Percentiles rank a stretch among this genome's conserved stretches.
Evolutionary conservation across 495 filamentous ascomycete species (phyloP).

Genomic region (Darksidea phi): DNA sequence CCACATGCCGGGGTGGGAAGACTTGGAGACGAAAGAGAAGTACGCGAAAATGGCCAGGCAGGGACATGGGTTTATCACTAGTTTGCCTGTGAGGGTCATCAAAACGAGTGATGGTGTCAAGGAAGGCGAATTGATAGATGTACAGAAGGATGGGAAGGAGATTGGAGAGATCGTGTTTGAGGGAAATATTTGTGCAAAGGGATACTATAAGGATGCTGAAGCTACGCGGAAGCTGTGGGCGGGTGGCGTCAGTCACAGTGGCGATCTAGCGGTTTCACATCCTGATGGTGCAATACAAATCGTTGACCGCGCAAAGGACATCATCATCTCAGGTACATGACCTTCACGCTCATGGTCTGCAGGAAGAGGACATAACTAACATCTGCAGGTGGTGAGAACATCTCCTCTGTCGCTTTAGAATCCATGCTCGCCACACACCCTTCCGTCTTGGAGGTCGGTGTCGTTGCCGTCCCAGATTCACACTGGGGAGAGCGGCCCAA

Average conservation of each 20-base stretch:
- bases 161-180: slow-evolving; percentile 89
- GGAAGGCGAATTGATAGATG: slow-evolving; percentile 69
- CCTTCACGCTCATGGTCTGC: not conserved
- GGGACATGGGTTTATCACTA: slow-evolving; percentile 87
- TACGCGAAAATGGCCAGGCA: slow-evolving; percentile 88
- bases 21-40: slow-evolving; percentile 65
- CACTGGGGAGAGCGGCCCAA: slow-evolving; percentile 96
- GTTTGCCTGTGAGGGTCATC: slow-evolving; percentile 77
- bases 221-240: slow-evolving; percentile 86
- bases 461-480: slow-evolving; percentile 82
- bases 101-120: slow-evolving; percentile 62
- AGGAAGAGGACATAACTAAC: not conserved
- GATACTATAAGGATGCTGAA: slow-evolving; percentile 85
- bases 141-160: slow-evolving; percentile 76
- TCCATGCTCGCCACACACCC: slow-evolving; percentile 88
- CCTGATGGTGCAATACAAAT: slow-evolving; percentile 88
- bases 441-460: slow-evolving; percentile 83
- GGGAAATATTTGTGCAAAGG: slow-evolving; percentile 89
- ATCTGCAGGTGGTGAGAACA: slow-evolving; percentile 86
- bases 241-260: slow-evolving; percentile 83
- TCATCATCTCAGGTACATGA: slow-evolving; percentile 87
- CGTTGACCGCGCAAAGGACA: slow-evolving; percentile 91
- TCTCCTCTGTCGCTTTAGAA: slow-evolving; percentile 89
- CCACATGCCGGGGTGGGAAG: slow-evolving; percentile 76
- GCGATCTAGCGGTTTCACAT: slow-evolving; percentile 91